Evolutionary conservation across 371 early-diverging fungal species (phyloP).

Genomic region (Synchytrium microbalum): DNA sequence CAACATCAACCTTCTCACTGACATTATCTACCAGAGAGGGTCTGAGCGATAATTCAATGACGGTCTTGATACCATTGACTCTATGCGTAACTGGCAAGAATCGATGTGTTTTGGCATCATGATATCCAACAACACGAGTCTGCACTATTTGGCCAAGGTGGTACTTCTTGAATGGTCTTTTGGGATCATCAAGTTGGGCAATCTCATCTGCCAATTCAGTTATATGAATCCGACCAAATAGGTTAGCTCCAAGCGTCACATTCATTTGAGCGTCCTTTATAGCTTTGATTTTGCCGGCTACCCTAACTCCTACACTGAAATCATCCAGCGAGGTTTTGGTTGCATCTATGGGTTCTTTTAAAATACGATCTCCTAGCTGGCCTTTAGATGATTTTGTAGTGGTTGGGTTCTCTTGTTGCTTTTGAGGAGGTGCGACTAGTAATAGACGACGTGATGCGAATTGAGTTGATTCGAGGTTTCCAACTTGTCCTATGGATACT

Average conservation of each 20-base stretch:
- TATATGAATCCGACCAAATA: constrained; percentile 58
- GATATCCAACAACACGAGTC: constrained; percentile 59
- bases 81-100: constrained; percentile 47
- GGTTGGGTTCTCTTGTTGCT: not conserved
- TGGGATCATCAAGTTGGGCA: constrained; percentile 31
- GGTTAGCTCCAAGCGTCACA: constrained; percentile 51
- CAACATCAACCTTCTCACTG: constrained; percentile 16
- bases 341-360: too few species aligned
- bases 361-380: constrained; percentile 25
- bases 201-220: constrained; percentile 49
- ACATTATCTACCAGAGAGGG: not conserved
- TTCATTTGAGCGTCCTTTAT: constrained; percentile 54
- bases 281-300: constrained; percentile 46
- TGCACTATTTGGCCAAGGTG: constrained; percentile 32
- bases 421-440: too few species aligned
- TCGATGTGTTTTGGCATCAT: constrained; percentile 47
- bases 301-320: constrained; percentile 1
- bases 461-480: too few species aligned
- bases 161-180: constrained; percentile 35
- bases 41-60: not conserved
- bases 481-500: constrained; percentile 24
- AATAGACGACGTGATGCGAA: too few species aligned
- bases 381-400: constrained; percentile 40
- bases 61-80: constrained; percentile 15
- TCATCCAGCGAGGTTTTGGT: not conserved